A percentile compares a stretch with the other conserved stretches of the same genome.
These are phyloP conservation scores for Mortierella antarctica DNA, from an alignment of 192 early-diverging fungal genomes.

Conservation along the genomic window DNA sequence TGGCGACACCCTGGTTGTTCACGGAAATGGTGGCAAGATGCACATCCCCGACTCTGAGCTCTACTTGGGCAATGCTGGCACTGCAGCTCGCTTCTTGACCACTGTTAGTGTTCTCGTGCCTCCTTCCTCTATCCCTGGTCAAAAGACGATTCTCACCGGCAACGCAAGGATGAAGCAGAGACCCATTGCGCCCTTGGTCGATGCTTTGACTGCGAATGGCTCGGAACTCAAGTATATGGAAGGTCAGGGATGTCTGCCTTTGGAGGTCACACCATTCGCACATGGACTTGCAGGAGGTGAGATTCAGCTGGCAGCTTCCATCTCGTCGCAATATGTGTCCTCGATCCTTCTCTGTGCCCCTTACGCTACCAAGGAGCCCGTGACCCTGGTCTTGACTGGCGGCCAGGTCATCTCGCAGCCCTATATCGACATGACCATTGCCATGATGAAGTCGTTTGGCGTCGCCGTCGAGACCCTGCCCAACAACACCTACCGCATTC, in stretches of 20 bases:
- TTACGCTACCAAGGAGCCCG: slow-evolving; percentile 80
- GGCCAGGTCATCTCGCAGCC: slow-evolving; percentile 96
- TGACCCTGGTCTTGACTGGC: slow-evolving; percentile 86
- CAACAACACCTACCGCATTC: slow-evolving; percentile 88
- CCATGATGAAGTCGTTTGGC: slow-evolving; percentile 98
- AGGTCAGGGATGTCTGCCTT: slow-evolving; percentile 85
- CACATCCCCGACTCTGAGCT: slow-evolving; percentile 80
- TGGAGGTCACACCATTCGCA: slow-evolving; percentile 79
- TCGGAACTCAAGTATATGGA: slow-evolving; percentile 81
- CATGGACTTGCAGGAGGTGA: slow-evolving; percentile 85
- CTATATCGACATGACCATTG: slow-evolving; percentile 99
- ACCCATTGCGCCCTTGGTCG: slow-evolving; percentile 90
- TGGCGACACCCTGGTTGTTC: slow-evolving; percentile 88
- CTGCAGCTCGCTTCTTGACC: slow-evolving; percentile 95
- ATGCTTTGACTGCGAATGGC: slow-evolving; percentile 86
- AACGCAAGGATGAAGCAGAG: slow-evolving; percentile 98
- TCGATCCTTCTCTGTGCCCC: slow-evolving; percentile 97
- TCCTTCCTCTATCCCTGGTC: slow-evolving; percentile 36
- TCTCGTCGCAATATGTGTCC: slow-evolving; percentile 98
- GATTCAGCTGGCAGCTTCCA: slow-evolving; percentile 91
- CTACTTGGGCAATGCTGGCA: slow-evolving; percentile 98
- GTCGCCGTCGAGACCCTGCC: slow-evolving; percentile 76
- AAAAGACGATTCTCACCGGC: slow-evolving; percentile 83
- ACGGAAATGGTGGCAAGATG: slow-evolving; percentile 83
- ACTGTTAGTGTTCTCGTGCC: slow-evolving; percentile 84